Base-by-base conservation (phyloP, 345 rosid species). In the Syzygium grande region DNA sequence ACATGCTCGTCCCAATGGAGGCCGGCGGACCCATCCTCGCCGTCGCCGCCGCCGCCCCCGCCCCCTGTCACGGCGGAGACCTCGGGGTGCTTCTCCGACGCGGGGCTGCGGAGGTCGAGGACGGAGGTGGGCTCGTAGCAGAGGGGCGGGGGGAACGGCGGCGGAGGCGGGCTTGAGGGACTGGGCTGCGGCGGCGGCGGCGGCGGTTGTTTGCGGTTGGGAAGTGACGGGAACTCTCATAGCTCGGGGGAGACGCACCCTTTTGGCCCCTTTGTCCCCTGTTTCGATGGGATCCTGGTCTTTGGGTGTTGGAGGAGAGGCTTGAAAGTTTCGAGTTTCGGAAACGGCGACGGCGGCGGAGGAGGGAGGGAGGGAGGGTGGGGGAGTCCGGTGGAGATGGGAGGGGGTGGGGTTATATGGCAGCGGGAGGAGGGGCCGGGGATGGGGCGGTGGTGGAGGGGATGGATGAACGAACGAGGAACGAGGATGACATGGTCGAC, bases 71-170 rank as follows among this genome's bases (percentile, higher is more conserved):
- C n/a, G 87, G 65, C n/a, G 86, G 52, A 11, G 83, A 73, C 83
- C 83, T 73, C 83, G 49, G 85, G 87, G 8, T 92, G 89, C 58
- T 90, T 94, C 25, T 90, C 92, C 3, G 90, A n/a, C 7, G 54
- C 89, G 84, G 95, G 95, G 38, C 95, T 90, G 84, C 93, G 92
- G 79, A 93, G 90, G 55, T 95, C 98, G 22, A 96, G 98, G 86
- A 96, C 99, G 1, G 98, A 95, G 63, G 96, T 97, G 86, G 98
- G 98, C 78, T 97, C 98, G 91, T 95, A 90, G 91, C 88, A 86
- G 21, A 86, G 80, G 58, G 56, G 87, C 27, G 88, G 84, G 27
- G 27, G 87, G 38, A 85, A 38, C 80, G 84, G 29, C 73, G 46
- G 86, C 34, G 80, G 49, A 65, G 84, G 85, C 51, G 34, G 84